phyloP scores from a whole-genome alignment of 192 early-diverging fungal species.

The Entomortierella lignicola region DNA sequence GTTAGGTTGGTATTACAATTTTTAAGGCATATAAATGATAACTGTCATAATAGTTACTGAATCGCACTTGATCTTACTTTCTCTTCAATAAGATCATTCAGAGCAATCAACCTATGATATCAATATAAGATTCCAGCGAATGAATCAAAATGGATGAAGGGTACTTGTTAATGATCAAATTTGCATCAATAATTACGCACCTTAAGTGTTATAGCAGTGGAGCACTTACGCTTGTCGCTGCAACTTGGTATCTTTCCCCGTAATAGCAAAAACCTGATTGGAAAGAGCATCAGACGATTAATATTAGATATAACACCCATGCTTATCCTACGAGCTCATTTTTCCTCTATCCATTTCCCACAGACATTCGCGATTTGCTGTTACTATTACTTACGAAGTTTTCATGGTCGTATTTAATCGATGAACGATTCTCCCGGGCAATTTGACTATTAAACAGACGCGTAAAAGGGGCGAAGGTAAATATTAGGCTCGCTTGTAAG shows the following conservation, averaged over 20 bases:
- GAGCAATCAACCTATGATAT: constrained; percentile 16
- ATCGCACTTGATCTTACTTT: too few relatives aligned
- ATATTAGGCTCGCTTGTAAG: not conserved
- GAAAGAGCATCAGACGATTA: not conserved
- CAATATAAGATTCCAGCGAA: too few relatives aligned
- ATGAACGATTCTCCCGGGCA: constrained; percentile 13
- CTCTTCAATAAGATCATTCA: constrained; percentile 5
- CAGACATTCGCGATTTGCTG: too few relatives aligned
- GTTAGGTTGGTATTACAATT: not conserved
- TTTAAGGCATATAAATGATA: too few relatives aligned
- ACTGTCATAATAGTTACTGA: too few relatives aligned
- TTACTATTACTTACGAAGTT: constrained; percentile 10
- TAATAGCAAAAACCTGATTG: constrained; percentile 19
- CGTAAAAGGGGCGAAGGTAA: not conserved
- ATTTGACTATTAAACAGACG: constrained; percentile 13
- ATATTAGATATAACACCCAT: too few relatives aligned
- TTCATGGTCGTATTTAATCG: constrained; percentile 33
- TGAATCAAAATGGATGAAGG: too few relatives aligned
- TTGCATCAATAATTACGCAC: not conserved
- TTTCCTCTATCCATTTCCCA: not conserved
- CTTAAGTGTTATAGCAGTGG: not conserved
- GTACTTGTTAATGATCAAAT: too few relatives aligned
- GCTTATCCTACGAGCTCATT: too few relatives aligned
- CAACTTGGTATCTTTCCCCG: constrained; percentile 6
- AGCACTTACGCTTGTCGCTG: constrained; percentile 33